Evolutionary conservation across 2,329 filamentous ascomycete species (phyloP), one percentile per base, ranked within the genome.

Genomic region (Cladosporium cucumerinum): DNA sequence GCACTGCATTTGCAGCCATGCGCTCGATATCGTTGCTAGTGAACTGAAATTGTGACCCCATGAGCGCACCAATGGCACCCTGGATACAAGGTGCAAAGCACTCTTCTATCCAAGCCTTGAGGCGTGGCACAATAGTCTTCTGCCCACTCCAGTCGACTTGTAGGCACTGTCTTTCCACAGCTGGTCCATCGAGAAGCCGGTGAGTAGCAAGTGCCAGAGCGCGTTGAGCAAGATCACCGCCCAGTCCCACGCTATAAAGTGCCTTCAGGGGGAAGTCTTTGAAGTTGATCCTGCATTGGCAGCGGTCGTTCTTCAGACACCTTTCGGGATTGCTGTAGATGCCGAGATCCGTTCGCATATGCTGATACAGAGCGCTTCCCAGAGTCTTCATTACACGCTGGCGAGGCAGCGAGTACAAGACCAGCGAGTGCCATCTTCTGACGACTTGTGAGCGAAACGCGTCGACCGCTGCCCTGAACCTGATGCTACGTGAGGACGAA

Each of bases 141-240:
- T 82, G 79, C 1, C 78, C 75, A 26, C 75, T 77, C 74, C 90
- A 93, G 57, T 87, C 82, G 2, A 88, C 85, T 65, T 79, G 79
- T 61, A 86, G 81, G 72, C 87, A 92, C 7, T 84, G 85, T 57
- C 82, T 80, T 46, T 79, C 79, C 48, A 93, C 67, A 4, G 70
- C 84, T 69, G 88, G 89, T 14, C 84, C 79, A 51, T 83, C 82
- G 81, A 93, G 87, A 65, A 88, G 81, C 39, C 79, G 78, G 72
- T 92, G 84, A 82, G 92, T 88, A 28, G 89, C 82, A 74, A 89
- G 87, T 18, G 89, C 90, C 71, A 92, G 89, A 39, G 90, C 80
- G 32, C 89, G 84, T 72, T 92, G 88, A 60, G 90, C 90, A 57
- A 80, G 82, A 71, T 90, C 87, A 28, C 88, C 89, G 1, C 87